These are phyloP conservation scores for Paxillus involutus DNA, from an alignment of 768 basidiomycete genomes.

Conservation along the genomic window DNA sequence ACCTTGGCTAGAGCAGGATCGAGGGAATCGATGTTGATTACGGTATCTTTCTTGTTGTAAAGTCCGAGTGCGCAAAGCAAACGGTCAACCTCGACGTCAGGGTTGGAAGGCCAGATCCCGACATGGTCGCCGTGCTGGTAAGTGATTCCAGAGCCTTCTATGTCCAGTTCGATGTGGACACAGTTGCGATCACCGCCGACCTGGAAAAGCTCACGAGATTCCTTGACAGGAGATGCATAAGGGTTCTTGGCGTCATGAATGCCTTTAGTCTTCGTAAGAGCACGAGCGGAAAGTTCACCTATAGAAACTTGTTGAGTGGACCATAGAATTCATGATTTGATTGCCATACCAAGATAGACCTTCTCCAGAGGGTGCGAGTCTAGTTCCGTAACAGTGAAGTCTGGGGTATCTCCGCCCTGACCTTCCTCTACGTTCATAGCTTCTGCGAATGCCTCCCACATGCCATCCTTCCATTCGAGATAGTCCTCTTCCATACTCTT, in stretches of 20 bases:
- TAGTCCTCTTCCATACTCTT: conserved; percentile 99
- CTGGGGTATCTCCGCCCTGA: conserved; percentile 90
- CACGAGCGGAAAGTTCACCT: conserved; percentile 96
- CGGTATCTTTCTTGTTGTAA: conserved; percentile 72
- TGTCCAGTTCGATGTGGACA: conserved; percentile 91
- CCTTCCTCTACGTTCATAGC: conserved; percentile 92
- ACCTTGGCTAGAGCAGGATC: conserved; percentile 98
- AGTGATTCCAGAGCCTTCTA: conserved; percentile 93
- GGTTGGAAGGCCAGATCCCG: conserved; percentile 95
- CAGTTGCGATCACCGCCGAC: conserved; percentile 80
- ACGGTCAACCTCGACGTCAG: conserved; percentile 88
- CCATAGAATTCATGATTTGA: not conserved
- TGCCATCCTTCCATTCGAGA: conserved; percentile 96
- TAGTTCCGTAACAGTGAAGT: conserved; percentile 90
- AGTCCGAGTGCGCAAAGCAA: conserved; percentile 86
- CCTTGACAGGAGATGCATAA: conserved; percentile 78
- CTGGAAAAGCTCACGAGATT: conserved; percentile 83
- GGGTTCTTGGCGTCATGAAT: conserved; percentile 99
- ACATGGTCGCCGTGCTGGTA: conserved; percentile 99
- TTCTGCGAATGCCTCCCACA: conserved; percentile 90
- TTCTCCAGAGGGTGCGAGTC: conserved; percentile 76
- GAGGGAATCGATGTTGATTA: conserved; percentile 93
- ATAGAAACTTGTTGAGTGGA: not conserved
- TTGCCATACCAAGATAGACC: conserved; percentile 82
- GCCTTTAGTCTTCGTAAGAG: conserved; percentile 89